Evolutionary conservation across 2,329 filamentous ascomycete species (phyloP).

Genomic region (Setomelanomma holmii): DNA sequence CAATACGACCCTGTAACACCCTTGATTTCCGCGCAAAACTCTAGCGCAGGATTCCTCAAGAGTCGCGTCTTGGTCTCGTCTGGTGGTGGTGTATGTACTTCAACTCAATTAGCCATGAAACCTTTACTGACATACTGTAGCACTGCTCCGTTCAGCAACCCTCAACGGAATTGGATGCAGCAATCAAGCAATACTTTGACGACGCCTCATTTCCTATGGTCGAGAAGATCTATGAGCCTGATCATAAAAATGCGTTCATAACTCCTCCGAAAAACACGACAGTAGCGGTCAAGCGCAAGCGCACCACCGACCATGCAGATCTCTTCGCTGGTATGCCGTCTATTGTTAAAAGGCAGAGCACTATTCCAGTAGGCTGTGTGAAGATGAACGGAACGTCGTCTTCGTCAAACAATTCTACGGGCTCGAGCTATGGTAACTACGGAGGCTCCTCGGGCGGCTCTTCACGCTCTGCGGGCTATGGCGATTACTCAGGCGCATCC

Average conservation of each 20-base stretch:
- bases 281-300: not conserved
- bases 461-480: not conserved
- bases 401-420: not conserved
- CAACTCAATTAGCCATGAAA: not conserved
- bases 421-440: not conserved
- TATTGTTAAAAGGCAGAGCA: not conserved
- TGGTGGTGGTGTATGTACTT: slow-evolving; percentile 5
- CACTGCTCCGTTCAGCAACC: slow-evolving; percentile 4
- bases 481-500: not conserved
- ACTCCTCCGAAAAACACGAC: not conserved
- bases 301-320: not conserved
- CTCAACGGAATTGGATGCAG: not conserved
- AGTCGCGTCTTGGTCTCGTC: slow-evolving; percentile 1
- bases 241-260: not conserved
- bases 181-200: slow-evolving; percentile 1
- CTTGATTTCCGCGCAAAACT: slow-evolving; percentile 5
- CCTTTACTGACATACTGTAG: not conserved
- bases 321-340: not conserved
- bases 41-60: not conserved
- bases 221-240: not conserved
- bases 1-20: slow-evolving; percentile 9
- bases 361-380: slow-evolving; percentile 2
- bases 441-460: not conserved
- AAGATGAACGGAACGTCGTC: not conserved
- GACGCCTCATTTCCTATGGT: not conserved